Evolutionary conservation across 2,329 filamentous ascomycete genomes (phyloP), one percentile per base, ranked within the genome.

Genomic region (Clonostachys sp.): DNA sequence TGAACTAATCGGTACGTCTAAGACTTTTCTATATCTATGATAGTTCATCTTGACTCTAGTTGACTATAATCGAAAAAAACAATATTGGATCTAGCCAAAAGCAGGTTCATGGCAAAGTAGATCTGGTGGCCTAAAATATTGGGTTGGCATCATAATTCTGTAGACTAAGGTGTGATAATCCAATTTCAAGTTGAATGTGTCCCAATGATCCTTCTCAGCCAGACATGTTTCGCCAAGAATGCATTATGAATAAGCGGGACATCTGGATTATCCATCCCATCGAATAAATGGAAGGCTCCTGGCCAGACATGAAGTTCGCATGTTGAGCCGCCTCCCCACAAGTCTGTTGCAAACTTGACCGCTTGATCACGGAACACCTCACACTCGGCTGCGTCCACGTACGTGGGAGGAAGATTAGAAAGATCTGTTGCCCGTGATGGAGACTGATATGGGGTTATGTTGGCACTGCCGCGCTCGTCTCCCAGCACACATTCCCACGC

Each of bases 261-360:
- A 14, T 34, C 18, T 14, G 42, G 18, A 17, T 44, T 44, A 5
- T 44, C 16, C 41, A 56, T n/a, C 17, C 41, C 35, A 34, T 73
- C 68, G 46, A 67, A 72, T 5, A 55, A 60, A 57, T 74, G 69
- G 36, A 62, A 65, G n/a, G 67, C 57, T 3, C 69, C 67, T 0
- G 67, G 66, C 56, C 68, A 70, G 7, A 75, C 57, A 54, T 74
- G 71, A 39, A 73, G 51, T 51, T 75, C 69, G 8, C 61, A 58
- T 33, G 42, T 44, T 16, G 42, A 44, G 61, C 56, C 17, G 72
- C 67, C 30, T 68, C 68, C 13, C 48, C 65, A 67, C 35, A 75
- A 53, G 43, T 58, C 62, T 18, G 52, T 56, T 13, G 68, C 71
- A 54, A 67, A 75, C 24, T 59, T 57, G 17, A 74, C 47, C 40